Base-by-base conservation (phyloP, 331 rosid genomes). In the Pyrus hybrid region DNA sequence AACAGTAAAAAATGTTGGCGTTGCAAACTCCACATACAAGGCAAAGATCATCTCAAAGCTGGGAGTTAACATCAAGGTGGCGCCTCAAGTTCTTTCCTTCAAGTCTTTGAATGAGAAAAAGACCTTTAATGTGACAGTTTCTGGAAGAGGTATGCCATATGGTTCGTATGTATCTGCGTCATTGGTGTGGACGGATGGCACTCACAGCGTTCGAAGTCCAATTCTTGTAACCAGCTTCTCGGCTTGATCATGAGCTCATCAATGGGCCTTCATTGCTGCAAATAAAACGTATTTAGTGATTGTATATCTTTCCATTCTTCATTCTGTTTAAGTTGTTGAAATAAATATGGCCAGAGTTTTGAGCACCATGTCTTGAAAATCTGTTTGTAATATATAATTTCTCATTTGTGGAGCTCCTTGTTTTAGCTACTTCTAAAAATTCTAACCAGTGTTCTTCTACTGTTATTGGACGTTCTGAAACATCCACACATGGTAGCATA, bases 1-100 rank as follows among this genome's bases (percentile, higher is more conserved):
- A 76, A 83, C 64, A 12, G 84, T 80, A 9, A 86, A 82, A 45
- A 83, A 86, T 41, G 85, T 86, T 75, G 87, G 85, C 6, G 33
- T 13, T 28, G 21, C 67, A 3, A 83, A 58, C 77, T 75, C 87
- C 41, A 75, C 63, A 11, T 83, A 83, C 77, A 76, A 51, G 63
- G 80, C 67, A 29, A 72, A 51, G 6, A 12, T 51, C 28, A 16
- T 10, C 20, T 21, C 74, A 53, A 20, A n/a, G 23, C 30, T 57
- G 11, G 17, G 22, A 5, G 18, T 72, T 41, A 9, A 35, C 54
- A 58, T 33, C 57, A 32, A 72, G 23, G 57, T 72, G 20, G 67
- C 7, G 67, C 67, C 76, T 72, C 29, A 57, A 21, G 33, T 30
- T 72, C 32, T 72, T 72, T 72, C 76, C 43, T 72, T 71, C 53